These are phyloP conservation scores for Arachis monticola DNA, from an alignment of 331 rosid species.

Conservation along the genomic window DNA sequence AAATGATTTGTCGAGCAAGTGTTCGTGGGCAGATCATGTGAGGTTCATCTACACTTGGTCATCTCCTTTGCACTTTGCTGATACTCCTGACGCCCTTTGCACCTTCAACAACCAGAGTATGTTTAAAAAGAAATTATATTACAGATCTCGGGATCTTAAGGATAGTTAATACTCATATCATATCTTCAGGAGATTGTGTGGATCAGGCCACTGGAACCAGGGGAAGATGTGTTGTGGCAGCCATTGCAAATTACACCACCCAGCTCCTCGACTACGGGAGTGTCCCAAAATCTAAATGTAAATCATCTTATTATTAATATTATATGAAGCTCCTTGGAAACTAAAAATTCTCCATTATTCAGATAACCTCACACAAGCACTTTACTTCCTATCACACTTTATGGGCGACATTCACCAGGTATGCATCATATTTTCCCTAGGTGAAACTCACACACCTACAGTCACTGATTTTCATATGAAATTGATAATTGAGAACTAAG, in stretches of 20 bases:
- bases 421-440: background rate
- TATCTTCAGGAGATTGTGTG: conserved; percentile 72
- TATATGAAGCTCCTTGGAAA: background rate
- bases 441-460: too few species aligned
- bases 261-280: conserved; percentile 59
- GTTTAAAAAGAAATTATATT: background rate
- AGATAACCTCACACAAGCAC: conserved; percentile 90
- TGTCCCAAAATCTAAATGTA: conserved; percentile 49
- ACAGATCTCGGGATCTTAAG: too few species aligned
- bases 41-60: conserved; percentile 73
- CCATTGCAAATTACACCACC: conserved; percentile 75
- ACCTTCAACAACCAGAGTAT: conserved; percentile 56
- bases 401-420: conserved; percentile 95
- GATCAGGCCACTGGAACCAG: conserved; percentile 53
- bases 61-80: conserved; percentile 70
- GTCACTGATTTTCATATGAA: too few species aligned
- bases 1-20: conserved; percentile 61
- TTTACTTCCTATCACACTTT: conserved; percentile 78
- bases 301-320: background rate
- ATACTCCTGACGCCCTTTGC: conserved; percentile 80
- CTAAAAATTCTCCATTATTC: conserved; percentile 24
- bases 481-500: too few species aligned
- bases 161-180: too few species aligned
- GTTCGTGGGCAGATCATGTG: conserved; percentile 81
- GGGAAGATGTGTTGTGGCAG: conserved; percentile 79